phyloP scores from a whole-genome alignment of 441 rosid species.

The Lepidium campestre region DNA sequence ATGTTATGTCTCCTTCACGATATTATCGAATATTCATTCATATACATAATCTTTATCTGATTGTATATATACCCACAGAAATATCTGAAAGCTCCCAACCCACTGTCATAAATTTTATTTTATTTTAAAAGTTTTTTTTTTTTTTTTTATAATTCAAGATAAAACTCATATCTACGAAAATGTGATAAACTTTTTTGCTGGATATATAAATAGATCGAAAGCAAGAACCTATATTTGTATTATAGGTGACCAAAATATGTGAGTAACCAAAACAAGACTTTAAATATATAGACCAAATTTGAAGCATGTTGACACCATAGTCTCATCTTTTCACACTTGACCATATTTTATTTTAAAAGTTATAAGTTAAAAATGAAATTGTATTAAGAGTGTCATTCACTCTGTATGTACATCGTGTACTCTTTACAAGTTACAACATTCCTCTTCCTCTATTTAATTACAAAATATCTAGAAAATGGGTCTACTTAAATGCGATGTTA shows the following conservation, averaged over 20 bases:
- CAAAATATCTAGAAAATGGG: constrained; percentile 18
- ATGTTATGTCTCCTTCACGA: constrained; percentile 19
- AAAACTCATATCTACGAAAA: too few relatives aligned
- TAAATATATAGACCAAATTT: too few relatives aligned
- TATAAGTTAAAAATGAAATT: neutral
- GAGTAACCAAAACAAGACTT: too few relatives aligned
- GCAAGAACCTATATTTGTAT: too few relatives aligned
- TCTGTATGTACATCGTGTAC: neutral
- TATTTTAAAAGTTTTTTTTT: too few relatives aligned
- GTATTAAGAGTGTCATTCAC: neutral
- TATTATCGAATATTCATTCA: constrained; percentile 23
- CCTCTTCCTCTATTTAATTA: neutral
- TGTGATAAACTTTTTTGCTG: too few relatives aligned
- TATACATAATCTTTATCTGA: neutral
- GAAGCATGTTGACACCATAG: too few relatives aligned
- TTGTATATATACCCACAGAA: neutral
- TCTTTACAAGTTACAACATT: neutral
- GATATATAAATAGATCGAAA: too few relatives aligned
- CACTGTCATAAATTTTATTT: neutral
- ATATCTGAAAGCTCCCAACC: constrained; percentile 14
- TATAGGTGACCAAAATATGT: too few relatives aligned
- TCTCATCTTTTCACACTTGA: too few relatives aligned
- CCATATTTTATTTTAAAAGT: too few relatives aligned
- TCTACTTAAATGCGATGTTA: constrained; percentile 10
- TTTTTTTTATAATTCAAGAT: too few relatives aligned